phyloP scores from a whole-genome alignment of 2,329 filamentous ascomycete genomes.

The Ascosphaera acerosa region DNA sequence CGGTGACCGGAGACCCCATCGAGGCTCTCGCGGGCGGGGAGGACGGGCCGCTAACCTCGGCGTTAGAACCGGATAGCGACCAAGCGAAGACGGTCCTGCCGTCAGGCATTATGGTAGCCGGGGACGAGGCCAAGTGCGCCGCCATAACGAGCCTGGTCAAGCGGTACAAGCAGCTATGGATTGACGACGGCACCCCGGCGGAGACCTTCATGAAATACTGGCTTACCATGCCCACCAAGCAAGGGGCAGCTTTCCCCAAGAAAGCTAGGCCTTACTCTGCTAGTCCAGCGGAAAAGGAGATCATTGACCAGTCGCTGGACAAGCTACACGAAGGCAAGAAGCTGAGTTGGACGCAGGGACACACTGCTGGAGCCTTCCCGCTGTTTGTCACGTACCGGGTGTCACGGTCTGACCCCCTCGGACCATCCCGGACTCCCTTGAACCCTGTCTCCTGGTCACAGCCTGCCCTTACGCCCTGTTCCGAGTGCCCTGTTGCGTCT shows the following conservation, averaged over 20 bases:
- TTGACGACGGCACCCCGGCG: neutral
- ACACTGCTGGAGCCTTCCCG: constrained; percentile 1
- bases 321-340: constrained; percentile 1
- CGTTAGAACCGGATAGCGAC: too few species aligned
- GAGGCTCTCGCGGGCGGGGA: too few species aligned
- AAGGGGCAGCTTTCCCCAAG: neutral
- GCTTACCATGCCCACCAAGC: constrained; percentile 1
- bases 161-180: neutral
- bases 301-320: constrained; percentile 2
- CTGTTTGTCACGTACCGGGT: constrained; percentile 2
- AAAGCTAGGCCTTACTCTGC: neutral
- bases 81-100: neutral
- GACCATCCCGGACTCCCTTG: too few species aligned
- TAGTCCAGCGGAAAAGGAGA: neutral
- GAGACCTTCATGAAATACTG: constrained; percentile 1
- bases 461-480: too few species aligned
- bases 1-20: too few species aligned
- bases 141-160: neutral
- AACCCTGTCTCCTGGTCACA: too few species aligned
- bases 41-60: too few species aligned
- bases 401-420: too few species aligned
- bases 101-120: neutral
- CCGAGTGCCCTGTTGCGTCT: too few species aligned
- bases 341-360: neutral
- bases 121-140: neutral